These are phyloP conservation scores for Euryodendron excelsum DNA, from an alignment of 148 eudicot genomes.

Conservation along the genomic window DNA sequence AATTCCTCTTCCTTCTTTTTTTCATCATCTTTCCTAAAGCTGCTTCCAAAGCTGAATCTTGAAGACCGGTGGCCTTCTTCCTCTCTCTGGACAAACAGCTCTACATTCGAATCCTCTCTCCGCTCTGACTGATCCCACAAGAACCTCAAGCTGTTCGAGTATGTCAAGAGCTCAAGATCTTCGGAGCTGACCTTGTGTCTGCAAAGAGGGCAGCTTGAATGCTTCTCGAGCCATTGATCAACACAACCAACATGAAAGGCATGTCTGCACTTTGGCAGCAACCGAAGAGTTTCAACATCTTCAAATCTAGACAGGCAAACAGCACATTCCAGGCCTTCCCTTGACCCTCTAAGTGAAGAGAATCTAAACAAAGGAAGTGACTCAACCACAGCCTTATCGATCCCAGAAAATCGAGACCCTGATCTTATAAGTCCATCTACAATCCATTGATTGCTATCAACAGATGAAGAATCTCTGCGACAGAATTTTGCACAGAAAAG, in stretches of 20 bases:
- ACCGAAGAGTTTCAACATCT: conserved; percentile 52
- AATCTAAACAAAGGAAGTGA: conserved; percentile 71
- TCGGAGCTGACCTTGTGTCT: conserved; percentile 46
- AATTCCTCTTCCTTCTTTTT: conserved; percentile 38
- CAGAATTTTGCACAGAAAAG: conserved; percentile 56
- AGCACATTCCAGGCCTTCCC: conserved; percentile 68
- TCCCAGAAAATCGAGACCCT: conserved; percentile 46
- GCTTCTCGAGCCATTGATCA: conserved; percentile 70
- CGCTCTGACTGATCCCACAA: conserved; percentile 19
- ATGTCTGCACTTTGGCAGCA: conserved; percentile 77
- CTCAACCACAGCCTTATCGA: conserved; percentile 50
- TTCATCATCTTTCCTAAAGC: conserved; percentile 35
- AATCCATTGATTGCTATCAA: conserved; percentile 5
- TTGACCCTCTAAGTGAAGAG: conserved; percentile 60
- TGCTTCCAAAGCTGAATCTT: conserved; percentile 46
- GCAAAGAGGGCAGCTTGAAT: conserved; percentile 78
- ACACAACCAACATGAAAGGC: conserved; percentile 72
- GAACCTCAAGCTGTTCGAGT: conserved; percentile 42
- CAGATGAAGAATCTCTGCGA: conserved; percentile 1
- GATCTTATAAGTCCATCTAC: conserved; percentile 20
- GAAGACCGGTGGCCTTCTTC: conserved; percentile 29
- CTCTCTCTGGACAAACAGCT: conserved; percentile 61
- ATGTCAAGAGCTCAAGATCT: conserved; percentile 26
- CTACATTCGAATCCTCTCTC: conserved; percentile 27
- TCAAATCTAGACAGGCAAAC: conserved; percentile 73